phyloP scores from a whole-genome alignment of 257 asterid genomes.

The Linaria vulgaris region DNA sequence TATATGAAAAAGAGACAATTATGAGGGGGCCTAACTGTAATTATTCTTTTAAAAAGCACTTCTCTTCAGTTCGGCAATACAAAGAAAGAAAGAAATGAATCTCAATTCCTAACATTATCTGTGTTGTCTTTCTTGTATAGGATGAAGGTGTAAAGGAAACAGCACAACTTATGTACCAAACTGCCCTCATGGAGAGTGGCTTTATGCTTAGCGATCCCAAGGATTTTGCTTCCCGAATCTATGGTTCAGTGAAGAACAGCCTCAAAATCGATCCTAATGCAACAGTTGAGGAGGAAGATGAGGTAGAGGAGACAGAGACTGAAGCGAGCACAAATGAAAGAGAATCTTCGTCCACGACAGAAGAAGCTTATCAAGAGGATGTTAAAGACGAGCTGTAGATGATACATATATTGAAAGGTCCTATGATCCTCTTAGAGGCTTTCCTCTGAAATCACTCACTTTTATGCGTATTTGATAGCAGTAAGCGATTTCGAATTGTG shows the following conservation, averaged over 20 bases:
- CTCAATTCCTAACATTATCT: not conserved
- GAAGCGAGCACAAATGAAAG: slow-evolving; percentile 42
- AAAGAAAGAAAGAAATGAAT: no score
- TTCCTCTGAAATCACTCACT: slow-evolving; percentile 22
- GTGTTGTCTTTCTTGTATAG: slow-evolving; percentile 27
- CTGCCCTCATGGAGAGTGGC: slow-evolving; percentile 93
- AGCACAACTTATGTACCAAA: slow-evolving; percentile 83
- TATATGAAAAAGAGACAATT: no score
- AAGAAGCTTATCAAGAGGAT: slow-evolving; percentile 32
- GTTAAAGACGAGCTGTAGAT: slow-evolving; percentile 75
- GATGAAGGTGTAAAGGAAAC: slow-evolving; percentile 67
- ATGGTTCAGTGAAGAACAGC: slow-evolving; percentile 68
- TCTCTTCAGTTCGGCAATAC: no score
- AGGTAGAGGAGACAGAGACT: slow-evolving; percentile 51
- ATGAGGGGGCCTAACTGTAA: no score
- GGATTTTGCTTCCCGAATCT: slow-evolving; percentile 73
- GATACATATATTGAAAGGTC: not conserved
- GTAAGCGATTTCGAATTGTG: slow-evolving; percentile 16
- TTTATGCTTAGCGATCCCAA: slow-evolving; percentile 70
- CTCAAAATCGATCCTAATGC: slow-evolving; percentile 69
- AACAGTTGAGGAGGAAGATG: slow-evolving; percentile 77
- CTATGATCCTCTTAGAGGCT: slow-evolving; percentile 11
- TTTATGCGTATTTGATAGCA: slow-evolving; percentile 12
- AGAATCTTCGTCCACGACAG: slow-evolving; percentile 34
- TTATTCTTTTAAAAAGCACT: no score